Evolutionary conservation across 2,329 filamentous ascomycete species (phyloP).

Genomic region (Xylariaceae sp.): DNA sequence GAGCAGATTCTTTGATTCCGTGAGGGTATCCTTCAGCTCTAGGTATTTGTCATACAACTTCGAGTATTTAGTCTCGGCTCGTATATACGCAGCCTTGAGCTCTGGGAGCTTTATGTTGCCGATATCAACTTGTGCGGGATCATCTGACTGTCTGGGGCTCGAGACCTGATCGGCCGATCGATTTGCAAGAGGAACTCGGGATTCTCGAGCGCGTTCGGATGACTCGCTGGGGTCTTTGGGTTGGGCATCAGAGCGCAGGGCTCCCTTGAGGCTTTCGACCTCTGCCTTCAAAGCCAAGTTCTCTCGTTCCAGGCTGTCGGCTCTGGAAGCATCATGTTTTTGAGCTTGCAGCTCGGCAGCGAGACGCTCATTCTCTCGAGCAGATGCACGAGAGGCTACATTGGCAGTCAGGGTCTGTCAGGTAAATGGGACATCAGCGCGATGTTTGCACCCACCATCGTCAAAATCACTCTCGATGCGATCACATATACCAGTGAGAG

Average conservation of each 20-base stretch:
- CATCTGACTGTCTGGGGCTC: conserved; percentile 10
- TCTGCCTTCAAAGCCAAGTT: conserved; percentile 33
- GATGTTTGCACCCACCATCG: conserved; percentile 13
- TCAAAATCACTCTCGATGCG: conserved; percentile 18
- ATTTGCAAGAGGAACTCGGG: conserved; percentile 17
- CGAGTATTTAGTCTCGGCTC: conserved; percentile 32
- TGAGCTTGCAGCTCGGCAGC: conserved; percentile 28
- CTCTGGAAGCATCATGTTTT: conserved; percentile 22
- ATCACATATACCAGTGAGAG: conserved; percentile 19
- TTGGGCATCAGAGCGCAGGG: conserved; percentile 5
- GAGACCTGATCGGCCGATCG: conserved; percentile 16
- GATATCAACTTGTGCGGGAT: conserved; percentile 10
- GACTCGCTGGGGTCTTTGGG: not conserved
- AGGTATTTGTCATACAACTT: conserved; percentile 25
- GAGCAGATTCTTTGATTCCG: conserved; percentile 28
- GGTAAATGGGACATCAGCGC: not conserved
- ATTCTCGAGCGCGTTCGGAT: not conserved
- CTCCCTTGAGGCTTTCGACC: conserved; percentile 24
- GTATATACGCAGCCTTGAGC: conserved; percentile 26
- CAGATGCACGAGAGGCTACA: conserved; percentile 7
- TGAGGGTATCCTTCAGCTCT: conserved; percentile 17
- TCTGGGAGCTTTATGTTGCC: conserved; percentile 12
- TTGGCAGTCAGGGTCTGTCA: conserved; percentile 1
- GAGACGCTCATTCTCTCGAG: conserved; percentile 17
- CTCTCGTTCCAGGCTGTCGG: conserved; percentile 32